Base-by-base conservation (phyloP, 768 basidiomycete genomes). In the Hygrophorus russula region DNA sequence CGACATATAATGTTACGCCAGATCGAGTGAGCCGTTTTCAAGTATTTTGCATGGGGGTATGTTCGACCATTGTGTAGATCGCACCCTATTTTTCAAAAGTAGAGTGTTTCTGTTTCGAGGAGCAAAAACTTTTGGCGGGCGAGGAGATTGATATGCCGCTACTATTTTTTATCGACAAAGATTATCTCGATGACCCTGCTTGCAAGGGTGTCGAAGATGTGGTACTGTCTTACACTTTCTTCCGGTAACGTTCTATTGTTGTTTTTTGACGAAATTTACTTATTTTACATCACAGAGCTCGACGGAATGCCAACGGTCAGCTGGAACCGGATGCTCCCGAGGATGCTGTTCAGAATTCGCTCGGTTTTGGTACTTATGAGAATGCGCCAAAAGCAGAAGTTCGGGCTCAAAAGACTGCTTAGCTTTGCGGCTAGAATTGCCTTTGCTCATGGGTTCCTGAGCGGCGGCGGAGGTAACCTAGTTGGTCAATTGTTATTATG, bases 71-170 rank as follows among this genome's bases (percentile, higher is more conserved):
- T 13, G 6, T 29, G 14, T 55, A 97, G 94, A 75, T 98, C 51
- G 96, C 96, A 7, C 92, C 94, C 0, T 98, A 98, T 62, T 99
- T 99, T 57, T 91, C 93, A 40, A 99, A 99, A 66, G 91, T 99
- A 10, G 96, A 99, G 61, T 99, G 96, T 52, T 99, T 99, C 69
- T 99, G 96, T 63, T 99, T 99, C 52, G 96, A 99, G 60, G 96
- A 99, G 59, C 96, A 99, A 62, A 86, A 82, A 53, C 76, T 99
- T 8, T 68, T 96, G 18, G 92, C 93, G 0, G 82, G 84, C 20
- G 96, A 99, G 65, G 92, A 97, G 63, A 86, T 99, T 28, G 96
- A 99, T 62, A 89, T 99, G 76, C 96, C 96, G 2, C 72, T 99
- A 14, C 74, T 99, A 44, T 99, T 99, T 68, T 99, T 99, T 69